Percentiles rank a stretch among this genome's conserved stretches.
Evolutionary conservation across 768 basidiomycete species (phyloP).

Genomic region (Boletus huronensis): DNA sequence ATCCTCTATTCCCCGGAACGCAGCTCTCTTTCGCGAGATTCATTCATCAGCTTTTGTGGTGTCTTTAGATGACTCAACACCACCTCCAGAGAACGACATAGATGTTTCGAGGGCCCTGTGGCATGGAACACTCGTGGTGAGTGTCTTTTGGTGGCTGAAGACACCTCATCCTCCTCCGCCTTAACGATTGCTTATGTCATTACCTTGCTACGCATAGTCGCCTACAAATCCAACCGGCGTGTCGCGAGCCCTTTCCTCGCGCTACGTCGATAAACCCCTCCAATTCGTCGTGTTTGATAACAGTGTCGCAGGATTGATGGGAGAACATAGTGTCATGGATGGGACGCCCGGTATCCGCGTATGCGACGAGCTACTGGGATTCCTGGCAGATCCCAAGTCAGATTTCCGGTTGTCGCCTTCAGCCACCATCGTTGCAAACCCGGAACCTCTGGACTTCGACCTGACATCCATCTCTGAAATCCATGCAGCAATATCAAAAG

Average conservation of each 20-base stretch:
- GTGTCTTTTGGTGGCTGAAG: constrained; percentile 31
- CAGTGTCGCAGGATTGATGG: constrained; percentile 79
- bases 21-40: constrained; percentile 62
- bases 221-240: constrained; percentile 24
- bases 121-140: constrained; percentile 66
- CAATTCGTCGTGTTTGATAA: constrained; percentile 87
- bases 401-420: constrained; percentile 48
- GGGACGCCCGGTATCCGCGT: constrained; percentile 78
- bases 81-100: constrained; percentile 44
- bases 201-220: constrained; percentile 3
- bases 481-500: constrained; percentile 47
- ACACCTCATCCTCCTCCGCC: neutral
- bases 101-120: constrained; percentile 71
- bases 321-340: constrained; percentile 92
- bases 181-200: neutral
- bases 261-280: constrained; percentile 89
- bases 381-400: constrained; percentile 57
- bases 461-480: constrained; percentile 39
- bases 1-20: constrained; percentile 57
- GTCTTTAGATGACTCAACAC: constrained; percentile 62
- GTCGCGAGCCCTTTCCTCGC: constrained; percentile 57
- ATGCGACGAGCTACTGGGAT: constrained; percentile 64
- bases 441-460: constrained; percentile 61
- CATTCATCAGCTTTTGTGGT: constrained; percentile 86
- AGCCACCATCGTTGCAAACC: constrained; percentile 24